These are phyloP conservation scores for Aspergillus sp. DNA, from an alignment of 2,329 filamentous ascomycete genomes.

Conservation along the genomic window DNA sequence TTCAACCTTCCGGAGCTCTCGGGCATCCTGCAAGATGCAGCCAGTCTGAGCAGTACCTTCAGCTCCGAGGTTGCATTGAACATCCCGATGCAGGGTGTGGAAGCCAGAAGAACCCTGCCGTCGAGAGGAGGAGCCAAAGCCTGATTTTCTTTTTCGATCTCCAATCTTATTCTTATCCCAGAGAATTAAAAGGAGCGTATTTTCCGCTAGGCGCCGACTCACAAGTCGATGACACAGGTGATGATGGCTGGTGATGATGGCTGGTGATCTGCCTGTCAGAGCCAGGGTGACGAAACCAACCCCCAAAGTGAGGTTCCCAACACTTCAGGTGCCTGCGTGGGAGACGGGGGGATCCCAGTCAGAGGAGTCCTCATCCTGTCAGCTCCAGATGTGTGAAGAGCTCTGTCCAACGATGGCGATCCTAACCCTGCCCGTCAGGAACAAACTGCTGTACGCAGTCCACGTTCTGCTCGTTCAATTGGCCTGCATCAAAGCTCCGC, in stretches of 20 bases:
- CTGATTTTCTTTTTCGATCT: slow-evolving; percentile 4
- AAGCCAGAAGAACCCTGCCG: slow-evolving; percentile 1
- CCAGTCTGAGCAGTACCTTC: slow-evolving; percentile 21
- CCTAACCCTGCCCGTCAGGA: slow-evolving; percentile 10
- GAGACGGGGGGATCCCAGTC: slow-evolving; percentile 28
- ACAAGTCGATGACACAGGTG: slow-evolving; percentile 2
- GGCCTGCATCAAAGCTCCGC: slow-evolving; percentile 15
- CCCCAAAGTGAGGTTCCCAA: slow-evolving; percentile 9
- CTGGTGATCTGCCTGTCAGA: slow-evolving; percentile 14
- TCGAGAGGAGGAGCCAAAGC: slow-evolving; percentile 2
- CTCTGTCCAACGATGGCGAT: slow-evolving; percentile 9
- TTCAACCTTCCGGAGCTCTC: slow-evolving; percentile 15
- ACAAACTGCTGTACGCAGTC: slow-evolving; percentile 5
- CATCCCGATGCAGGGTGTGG: slow-evolving; percentile 17
- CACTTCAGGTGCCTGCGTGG: slow-evolving; percentile 26
- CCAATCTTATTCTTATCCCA: slow-evolving; percentile 6
- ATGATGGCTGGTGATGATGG: slow-evolving; percentile 17
- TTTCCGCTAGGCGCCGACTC: background rate
- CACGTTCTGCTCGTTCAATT: slow-evolving; percentile 19
- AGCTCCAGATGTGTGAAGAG: background rate
- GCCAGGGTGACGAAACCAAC: slow-evolving; percentile 12
- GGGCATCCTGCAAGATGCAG: slow-evolving; percentile 24
- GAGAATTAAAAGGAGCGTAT: background rate
- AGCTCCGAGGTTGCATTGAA: slow-evolving; percentile 20
- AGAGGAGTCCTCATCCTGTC: background rate